A percentile compares a stretch with the other conserved stretches of the same genome.
These are phyloP conservation scores for Metschnikowia drakensbergensis DNA, from an alignment of 805 yeast genomes.

Conservation along the genomic window DNA sequence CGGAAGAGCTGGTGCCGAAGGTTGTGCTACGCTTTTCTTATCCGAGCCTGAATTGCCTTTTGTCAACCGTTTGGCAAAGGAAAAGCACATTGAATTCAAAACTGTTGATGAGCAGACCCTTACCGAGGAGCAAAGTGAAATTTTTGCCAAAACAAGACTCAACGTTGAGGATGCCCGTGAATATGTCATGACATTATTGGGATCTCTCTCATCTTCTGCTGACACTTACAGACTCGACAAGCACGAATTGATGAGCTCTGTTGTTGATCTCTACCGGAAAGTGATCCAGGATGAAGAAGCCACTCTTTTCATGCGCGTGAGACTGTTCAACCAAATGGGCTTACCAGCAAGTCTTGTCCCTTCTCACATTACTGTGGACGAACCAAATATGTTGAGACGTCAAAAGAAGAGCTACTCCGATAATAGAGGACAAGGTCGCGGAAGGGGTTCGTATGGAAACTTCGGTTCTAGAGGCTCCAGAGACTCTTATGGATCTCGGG, in stretches of 20 bases:
- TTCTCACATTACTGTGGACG: conserved; percentile 15
- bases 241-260: conserved; percentile 9
- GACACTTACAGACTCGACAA: conserved; percentile 13
- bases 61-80: conserved; percentile 41
- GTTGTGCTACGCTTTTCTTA: conserved; percentile 62
- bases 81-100: conserved; percentile 53
- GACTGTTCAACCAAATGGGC: conserved; percentile 13
- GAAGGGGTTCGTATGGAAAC: not conserved
- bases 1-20: conserved; percentile 84
- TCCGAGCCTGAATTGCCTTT: conserved; percentile 57
- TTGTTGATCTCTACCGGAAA: conserved; percentile 11
- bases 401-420: not conserved
- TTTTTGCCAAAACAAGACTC: conserved; percentile 17
- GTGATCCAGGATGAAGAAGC: conserved; percentile 9
- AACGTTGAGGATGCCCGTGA: conserved; percentile 22
- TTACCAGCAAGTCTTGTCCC: conserved; percentile 17
- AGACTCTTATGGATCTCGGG: not conserved
- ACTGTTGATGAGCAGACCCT: conserved; percentile 39
- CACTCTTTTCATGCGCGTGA: conserved; percentile 7
- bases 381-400: conserved; percentile 9
- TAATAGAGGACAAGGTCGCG: not conserved
- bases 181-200: conserved; percentile 25
- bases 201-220: conserved; percentile 27
- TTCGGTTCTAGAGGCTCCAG: not conserved
- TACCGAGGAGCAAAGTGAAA: conserved; percentile 30